Evolutionary conservation across 164 flowering plant species (phyloP).

Genomic region (Magnolia sinica): DNA sequence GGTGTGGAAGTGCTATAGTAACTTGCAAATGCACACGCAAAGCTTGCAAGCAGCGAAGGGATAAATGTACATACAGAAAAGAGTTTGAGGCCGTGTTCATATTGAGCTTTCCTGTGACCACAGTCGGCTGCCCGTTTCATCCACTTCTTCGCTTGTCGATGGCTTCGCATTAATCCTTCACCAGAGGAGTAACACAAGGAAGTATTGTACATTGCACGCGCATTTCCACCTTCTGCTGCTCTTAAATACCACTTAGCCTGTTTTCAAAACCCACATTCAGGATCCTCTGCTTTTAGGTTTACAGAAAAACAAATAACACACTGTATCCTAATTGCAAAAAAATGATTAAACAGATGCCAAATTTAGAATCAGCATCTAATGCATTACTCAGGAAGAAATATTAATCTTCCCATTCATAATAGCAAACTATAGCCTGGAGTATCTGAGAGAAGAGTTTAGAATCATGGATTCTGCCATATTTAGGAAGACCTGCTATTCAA

Average conservation of each 20-base stretch:
- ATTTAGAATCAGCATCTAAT: neutral
- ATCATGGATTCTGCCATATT: neutral
- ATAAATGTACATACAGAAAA: slow-evolving; percentile 52
- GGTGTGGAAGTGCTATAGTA: too few relatives aligned
- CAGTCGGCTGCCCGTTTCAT: slow-evolving; percentile 90
- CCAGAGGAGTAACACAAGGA: slow-evolving; percentile 77
- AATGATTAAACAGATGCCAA: neutral
- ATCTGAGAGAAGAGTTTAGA: neutral
- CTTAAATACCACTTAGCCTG: slow-evolving; percentile 83
- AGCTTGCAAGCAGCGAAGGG: neutral
- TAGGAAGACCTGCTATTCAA: neutral
- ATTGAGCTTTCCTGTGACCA: slow-evolving; percentile 91
- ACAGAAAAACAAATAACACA: neutral
- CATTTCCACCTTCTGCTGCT: slow-evolving; percentile 95
- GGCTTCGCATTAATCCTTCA: slow-evolving; percentile 60
- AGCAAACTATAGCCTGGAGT: too few relatives aligned
- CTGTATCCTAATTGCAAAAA: neutral
- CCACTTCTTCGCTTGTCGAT: slow-evolving; percentile 70
- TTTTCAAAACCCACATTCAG: slow-evolving; percentile 13
- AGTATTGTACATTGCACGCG: slow-evolving; percentile 90
- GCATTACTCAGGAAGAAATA: neutral
- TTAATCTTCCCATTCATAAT: neutral
- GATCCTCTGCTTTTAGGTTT: neutral
- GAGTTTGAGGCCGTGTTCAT: slow-evolving; percentile 77
- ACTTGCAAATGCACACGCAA: neutral